phyloP scores from a whole-genome alignment of 176 grass and related monocot genomes.

The Ensete glaucum region DNA sequence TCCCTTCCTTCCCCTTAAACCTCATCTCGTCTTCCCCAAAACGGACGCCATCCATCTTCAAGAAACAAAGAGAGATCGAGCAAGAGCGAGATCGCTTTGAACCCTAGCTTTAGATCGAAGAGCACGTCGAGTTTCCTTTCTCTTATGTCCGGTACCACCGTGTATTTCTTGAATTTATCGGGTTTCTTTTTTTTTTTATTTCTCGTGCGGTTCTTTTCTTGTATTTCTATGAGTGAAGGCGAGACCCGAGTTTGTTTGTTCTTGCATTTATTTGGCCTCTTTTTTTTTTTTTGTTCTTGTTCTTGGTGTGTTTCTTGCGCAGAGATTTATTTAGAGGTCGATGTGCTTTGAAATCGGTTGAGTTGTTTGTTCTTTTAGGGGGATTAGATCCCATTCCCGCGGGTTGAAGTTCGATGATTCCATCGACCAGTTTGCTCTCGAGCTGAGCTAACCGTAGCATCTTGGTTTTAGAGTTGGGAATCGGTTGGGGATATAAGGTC shows the following conservation, averaged over 20 bases:
- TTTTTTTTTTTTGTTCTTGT: neutral
- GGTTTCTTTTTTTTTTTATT: neutral
- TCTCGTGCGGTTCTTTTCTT: neutral
- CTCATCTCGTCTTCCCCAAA: too few species aligned
- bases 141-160: too few species aligned
- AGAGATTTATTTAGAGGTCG: neutral
- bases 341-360: neutral
- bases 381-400: neutral
- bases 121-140: neutral
- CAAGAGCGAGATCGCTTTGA: neutral
- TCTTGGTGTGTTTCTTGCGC: neutral
- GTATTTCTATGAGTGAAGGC: too few species aligned
- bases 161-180: too few species aligned
- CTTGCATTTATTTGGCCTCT: neutral
- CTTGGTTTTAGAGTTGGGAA: too few species aligned
- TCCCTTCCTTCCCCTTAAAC: too few species aligned
- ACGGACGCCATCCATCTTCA: too few species aligned
- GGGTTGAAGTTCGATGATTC: slow-evolving; percentile 9
- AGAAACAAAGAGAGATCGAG: too few species aligned
- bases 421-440: neutral
- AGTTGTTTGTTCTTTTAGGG: neutral
- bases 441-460: too few species aligned
- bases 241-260: neutral
- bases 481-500: neutral
- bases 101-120: neutral